A percentile compares a stretch with the other conserved stretches of the same genome.
Evolutionary conservation across 257 asterid species (phyloP).

Genomic region (Fraxinus excelsior): DNA sequence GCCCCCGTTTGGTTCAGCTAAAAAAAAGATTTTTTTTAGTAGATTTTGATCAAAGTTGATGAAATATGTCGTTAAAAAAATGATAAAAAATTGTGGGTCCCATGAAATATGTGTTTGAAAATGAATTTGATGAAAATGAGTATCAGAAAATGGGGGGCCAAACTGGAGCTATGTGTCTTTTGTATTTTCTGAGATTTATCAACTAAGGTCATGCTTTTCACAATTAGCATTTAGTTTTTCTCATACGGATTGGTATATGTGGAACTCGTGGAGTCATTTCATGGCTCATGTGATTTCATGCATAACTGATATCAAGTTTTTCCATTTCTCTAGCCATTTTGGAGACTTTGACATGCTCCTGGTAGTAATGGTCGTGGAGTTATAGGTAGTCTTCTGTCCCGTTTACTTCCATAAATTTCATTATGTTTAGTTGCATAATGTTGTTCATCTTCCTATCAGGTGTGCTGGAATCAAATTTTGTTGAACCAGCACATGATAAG

Average conservation of each 20-base stretch:
- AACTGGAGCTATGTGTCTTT: background rate
- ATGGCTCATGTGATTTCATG: slow-evolving; percentile 15
- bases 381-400: slow-evolving; percentile 59
- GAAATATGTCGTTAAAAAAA: too few species aligned
- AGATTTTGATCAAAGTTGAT: too few species aligned
- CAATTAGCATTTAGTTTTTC: background rate
- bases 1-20: too few species aligned
- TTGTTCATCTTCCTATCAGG: slow-evolving; percentile 36
- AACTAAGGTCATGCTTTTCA: background rate
- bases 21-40: too few species aligned
- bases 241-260: background rate
- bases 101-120: too few species aligned
- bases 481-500: slow-evolving; percentile 99
- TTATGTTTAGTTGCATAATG: slow-evolving; percentile 30
- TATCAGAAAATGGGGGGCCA: too few species aligned
- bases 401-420: slow-evolving; percentile 11
- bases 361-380: slow-evolving; percentile 99
- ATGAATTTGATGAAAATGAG: too few species aligned
- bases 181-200: background rate
- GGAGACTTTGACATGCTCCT: slow-evolving; percentile 97
- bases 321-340: slow-evolving; percentile 70
- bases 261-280: background rate
- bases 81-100: too few species aligned
- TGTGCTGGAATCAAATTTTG: slow-evolving; percentile 94
- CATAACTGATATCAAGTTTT: slow-evolving; percentile 7